Conservation (phyloP, 495 filamentous ascomycete genomes). For the Penicillium fimorum region DNA sequence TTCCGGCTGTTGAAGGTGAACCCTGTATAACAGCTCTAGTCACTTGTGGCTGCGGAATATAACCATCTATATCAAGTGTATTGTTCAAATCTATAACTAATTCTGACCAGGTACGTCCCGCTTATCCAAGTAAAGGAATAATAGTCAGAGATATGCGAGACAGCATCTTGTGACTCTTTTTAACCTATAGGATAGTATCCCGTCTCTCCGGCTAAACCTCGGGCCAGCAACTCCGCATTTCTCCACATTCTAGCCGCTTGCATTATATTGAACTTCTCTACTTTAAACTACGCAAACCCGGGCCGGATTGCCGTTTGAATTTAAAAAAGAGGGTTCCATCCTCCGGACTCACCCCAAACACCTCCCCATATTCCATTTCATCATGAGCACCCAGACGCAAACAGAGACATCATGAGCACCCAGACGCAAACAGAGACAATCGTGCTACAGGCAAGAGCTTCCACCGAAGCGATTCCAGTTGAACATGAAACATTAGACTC, state of each 20-base stretch:
- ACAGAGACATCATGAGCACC: conserved; percentile 20
- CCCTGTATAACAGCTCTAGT: too few species aligned
- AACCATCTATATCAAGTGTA: too few species aligned
- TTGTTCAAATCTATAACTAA: too few species aligned
- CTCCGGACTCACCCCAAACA: not conserved
- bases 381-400: conserved; percentile 20
- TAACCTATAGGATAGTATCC: too few species aligned
- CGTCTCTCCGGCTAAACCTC: conserved; percentile 1
- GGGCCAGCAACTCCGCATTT: conserved; percentile 4
- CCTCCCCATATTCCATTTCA: not conserved
- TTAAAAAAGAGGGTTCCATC: not conserved
- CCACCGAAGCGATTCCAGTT: not conserved
- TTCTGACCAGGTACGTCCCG: too few species aligned
- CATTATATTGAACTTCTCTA: not conserved
- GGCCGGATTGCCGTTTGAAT: not conserved
- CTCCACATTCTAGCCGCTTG: not conserved
- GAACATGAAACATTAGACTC: not conserved
- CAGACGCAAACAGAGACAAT: conserved; percentile 19
- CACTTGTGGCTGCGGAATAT: too few species aligned
- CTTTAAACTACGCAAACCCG: not conserved
- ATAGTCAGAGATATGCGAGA: too few species aligned
- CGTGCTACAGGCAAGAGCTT: conserved; percentile 7
- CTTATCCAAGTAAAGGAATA: too few species aligned
- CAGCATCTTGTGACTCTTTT: too few species aligned
- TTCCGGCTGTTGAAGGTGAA: too few species aligned